phyloP scores from a whole-genome alignment of 148 eudicot species.

The Fagopyrum esculentum region DNA sequence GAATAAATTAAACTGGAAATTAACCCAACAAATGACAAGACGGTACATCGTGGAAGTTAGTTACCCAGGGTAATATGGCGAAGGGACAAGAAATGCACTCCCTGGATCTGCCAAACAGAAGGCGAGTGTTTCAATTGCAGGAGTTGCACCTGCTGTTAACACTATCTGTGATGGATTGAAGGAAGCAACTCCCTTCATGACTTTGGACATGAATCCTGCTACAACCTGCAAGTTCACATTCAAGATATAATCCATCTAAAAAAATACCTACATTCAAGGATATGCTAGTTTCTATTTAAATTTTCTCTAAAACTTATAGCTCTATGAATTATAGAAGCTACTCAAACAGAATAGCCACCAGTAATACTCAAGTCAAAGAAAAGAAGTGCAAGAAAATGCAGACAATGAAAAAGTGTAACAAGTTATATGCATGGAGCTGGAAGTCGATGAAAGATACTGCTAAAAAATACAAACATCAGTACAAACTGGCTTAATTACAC shows the following conservation, averaged over 20 bases:
- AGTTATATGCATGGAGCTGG: not conserved
- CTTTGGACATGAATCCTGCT: conserved; percentile 68
- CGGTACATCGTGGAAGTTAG: conserved; percentile 15
- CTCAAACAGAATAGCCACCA: not conserved
- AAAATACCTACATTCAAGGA: not conserved
- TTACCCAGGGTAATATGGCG: conserved; percentile 97
- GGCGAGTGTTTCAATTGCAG: conserved; percentile 83
- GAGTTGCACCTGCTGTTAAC: conserved; percentile 53
- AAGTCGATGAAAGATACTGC: not conserved
- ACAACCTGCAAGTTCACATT: conserved; percentile 47
- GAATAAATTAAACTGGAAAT: conserved; percentile 2
- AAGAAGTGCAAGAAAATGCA: not conserved
- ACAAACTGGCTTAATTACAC: not conserved
- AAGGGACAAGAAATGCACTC: conserved; percentile 77
- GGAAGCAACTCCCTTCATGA: conserved; percentile 38
- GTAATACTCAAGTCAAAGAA: not conserved
- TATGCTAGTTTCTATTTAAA: not conserved
- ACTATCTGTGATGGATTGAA: conserved; percentile 63
- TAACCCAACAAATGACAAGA: not conserved
- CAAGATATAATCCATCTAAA: not conserved
- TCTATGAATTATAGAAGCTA: not conserved
- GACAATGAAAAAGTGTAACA: not conserved
- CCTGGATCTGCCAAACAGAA: conserved; percentile 92
- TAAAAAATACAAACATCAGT: not conserved
- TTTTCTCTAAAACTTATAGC: not conserved